These are phyloP conservation scores for Oropetium thomaeum DNA, from an alignment of 176 grass and related monocot species.

Conservation along the genomic window DNA sequence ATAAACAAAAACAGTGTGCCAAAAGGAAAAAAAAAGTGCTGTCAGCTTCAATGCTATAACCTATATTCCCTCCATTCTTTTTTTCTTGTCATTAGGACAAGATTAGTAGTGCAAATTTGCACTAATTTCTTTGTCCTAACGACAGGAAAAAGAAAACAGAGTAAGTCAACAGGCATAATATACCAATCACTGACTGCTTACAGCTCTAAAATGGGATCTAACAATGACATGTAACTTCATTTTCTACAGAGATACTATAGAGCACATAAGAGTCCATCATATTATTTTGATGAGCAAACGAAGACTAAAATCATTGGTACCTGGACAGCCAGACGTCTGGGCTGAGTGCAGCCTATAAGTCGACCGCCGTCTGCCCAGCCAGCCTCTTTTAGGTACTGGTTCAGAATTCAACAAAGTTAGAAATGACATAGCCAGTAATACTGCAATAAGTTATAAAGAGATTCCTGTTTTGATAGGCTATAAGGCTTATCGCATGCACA, in stretches of 20 bases:
- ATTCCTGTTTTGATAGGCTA: not conserved
- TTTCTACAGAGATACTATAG: not conserved
- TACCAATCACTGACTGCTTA: constrained; percentile 4
- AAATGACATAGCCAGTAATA: not conserved
- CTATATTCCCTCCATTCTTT: no score
- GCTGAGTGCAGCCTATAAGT: constrained; percentile 95
- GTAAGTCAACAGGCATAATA: constrained; percentile 5
- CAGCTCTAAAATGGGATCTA: not conserved
- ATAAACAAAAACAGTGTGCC: not conserved
- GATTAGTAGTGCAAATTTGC: no score
- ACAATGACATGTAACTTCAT: not conserved
- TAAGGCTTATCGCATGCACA: not conserved
- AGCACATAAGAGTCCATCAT: not conserved
- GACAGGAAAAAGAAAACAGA: no score
- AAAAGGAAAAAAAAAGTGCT: not conserved
- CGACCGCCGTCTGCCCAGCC: constrained; percentile 91
- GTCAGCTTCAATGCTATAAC: not conserved
- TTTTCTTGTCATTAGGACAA: no score
- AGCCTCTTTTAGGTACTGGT: constrained; percentile 89
- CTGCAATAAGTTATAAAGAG: not conserved
- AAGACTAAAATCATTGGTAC: constrained; percentile 36
- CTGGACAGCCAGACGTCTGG: constrained; percentile 94
- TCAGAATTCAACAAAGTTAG: constrained; percentile 23
- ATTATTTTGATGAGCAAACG: not conserved
- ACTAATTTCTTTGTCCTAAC: no score